Base-by-base conservation (phyloP, 768 basidiomycete species). In the Mycena haematopus region DNA sequence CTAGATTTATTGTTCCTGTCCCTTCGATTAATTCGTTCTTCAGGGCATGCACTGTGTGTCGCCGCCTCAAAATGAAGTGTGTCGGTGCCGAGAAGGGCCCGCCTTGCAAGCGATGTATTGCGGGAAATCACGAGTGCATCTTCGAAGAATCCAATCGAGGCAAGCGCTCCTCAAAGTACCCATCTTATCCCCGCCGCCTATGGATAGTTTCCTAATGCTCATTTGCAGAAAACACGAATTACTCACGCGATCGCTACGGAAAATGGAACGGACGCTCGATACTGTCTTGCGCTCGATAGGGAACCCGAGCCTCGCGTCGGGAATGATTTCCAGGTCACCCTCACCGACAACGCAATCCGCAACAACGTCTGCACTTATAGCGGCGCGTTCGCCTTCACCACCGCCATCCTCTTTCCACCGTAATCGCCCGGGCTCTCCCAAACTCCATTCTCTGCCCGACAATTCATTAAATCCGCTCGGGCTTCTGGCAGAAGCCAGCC, bases 71-170 rank as follows among this genome's bases (percentile, higher is more conserved):
- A 78, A 95, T 93, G 94, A 95, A 93, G 71, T 95, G 93, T 60
- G 91, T 93, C 9, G 92, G 91, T 35, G 93, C 92, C 2, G 95
- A 95, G 74, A 85, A 94, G 42, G 95, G 94, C 0, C 91, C 91
- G 0, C 93, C 95, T 0, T 97, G 95, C 79, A 96, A 95, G 71
- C 89, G 95, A 22, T 97, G 95, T 70, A 76, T 78, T 49, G 71
- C 86, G 0, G 89, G 91, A 21, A 86, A 86, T 67, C 91, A 96
- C 70, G 93, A 96, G 68, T 99, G 97, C 71, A 86, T 97, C 46
- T 99, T 99, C 66, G 95, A 99, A 77, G 96, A 98, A 74, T 94
- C 92, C 2, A 96, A 98, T 73, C 85, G 97, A 51, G 97, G 97
- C 44, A 96, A 96, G 74, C 87, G 93, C 13, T 86, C 91, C 22